Base-by-base conservation (phyloP, 208 protist species). In the Trypanosoma caninum region DNA sequence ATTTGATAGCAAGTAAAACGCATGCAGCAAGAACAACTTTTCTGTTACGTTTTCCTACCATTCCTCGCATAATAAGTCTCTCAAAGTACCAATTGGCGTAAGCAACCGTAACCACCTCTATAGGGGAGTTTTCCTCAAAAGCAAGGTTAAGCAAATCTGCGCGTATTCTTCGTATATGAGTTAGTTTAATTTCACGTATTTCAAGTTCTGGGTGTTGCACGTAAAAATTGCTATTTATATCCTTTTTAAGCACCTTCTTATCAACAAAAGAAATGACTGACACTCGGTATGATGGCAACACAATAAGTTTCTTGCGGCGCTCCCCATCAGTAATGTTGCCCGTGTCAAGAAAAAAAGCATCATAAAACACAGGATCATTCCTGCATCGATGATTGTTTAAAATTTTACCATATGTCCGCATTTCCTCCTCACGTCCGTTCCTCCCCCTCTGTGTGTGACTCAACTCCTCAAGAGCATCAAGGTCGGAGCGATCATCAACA, bases 81-180 rank as follows among this genome's bases (percentile, higher is more conserved):
- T 94, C 87, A 66, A 90, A 87, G 68, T 94, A 94, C 84, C 87
- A 94, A 64, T 90, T 89, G n/a, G 83, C 87, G 58, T 91, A 72
- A 14, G 87, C 83, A 28, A 81, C 64, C 11, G 87, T 91, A 44
- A 69, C 69, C 18, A 94, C 56, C 58, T 94, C 83, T 23, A 94
- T 61, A 18, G 81, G 74, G 2, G 74, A 82, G 44, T 69, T 69
- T 51, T 86, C 74, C 72, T 89, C 78, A 1, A 94, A 68, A 20
- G 74, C 83, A 69, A 89, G 82, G 48, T 82, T 65, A 30, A 94
- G 73, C 44, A 90, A 67, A 65, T 89, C 81, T 30, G 76, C 65
- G 42, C 80, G 78, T 55, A 89, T 85, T 35, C 78, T 74, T 13
- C 83, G 80, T 28, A 94, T 63, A 64, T 94, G 87, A 1, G 87